phyloP scores from a whole-genome alignment of 345 rosid species.

The Brassica incana region DNA sequence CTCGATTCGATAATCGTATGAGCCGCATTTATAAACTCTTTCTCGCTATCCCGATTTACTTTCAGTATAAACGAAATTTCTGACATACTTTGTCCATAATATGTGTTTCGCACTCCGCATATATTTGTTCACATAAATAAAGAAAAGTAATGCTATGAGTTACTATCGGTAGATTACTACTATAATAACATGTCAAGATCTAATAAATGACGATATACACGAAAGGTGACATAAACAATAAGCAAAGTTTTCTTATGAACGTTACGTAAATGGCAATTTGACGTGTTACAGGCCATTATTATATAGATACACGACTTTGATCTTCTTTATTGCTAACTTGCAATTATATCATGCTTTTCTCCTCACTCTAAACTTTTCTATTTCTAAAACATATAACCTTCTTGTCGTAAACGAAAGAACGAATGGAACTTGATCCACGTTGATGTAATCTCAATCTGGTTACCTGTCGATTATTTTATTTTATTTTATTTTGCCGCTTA shows the following conservation, averaged over 20 bases:
- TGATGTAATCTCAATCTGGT: not conserved
- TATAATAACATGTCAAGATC: not conserved
- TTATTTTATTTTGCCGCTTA: not conserved
- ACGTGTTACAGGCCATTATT: not conserved
- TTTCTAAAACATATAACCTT: not conserved
- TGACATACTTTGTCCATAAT: too few relatives aligned
- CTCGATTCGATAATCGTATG: not conserved
- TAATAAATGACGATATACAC: not conserved
- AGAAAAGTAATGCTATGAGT: not conserved
- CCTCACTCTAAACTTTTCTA: not conserved
- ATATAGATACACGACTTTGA: not conserved
- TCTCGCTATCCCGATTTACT: not conserved
- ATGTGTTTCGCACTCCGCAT: not conserved
- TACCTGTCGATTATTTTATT: not conserved
- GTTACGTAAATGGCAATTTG: conserved; percentile 1
- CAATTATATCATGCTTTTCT: conserved; percentile 2
- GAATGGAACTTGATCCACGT: conserved; percentile 25
- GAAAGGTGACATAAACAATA: not conserved
- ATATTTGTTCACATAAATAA: not conserved
- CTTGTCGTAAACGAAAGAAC: conserved; percentile 21
- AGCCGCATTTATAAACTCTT: not conserved
- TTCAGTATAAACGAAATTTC: not conserved
- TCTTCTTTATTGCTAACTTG: not conserved
- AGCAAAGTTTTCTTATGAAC: not conserved
- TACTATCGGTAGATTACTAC: not conserved